Base-by-base conservation (phyloP, 2,329 filamentous ascomycete species). In the Sporothrix variecibatus region DNA sequence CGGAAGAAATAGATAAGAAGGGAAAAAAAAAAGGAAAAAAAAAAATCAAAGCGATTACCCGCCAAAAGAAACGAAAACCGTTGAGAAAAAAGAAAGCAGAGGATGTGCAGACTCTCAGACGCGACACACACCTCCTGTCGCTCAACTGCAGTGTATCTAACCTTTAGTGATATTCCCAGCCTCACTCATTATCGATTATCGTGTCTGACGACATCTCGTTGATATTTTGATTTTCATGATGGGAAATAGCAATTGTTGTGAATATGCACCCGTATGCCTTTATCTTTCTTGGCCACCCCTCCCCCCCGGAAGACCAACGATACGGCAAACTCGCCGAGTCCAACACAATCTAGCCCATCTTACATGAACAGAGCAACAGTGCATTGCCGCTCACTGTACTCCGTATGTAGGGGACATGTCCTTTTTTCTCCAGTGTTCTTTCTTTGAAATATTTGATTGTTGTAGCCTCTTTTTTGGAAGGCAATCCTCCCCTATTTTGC, bases 21-120 rank as follows among this genome's bases (percentile, higher is more conserved):
- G 15, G 40, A 11, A 43, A 2, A 0, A 43, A 40, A 9, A 38
- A 20, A 43, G 11, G 1, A 3, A 31, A 60, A 20, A 20, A 15
- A 15, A 31, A 20, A 26, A 31, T 17, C 12, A 5, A 17, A 46
- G 8, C 12, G 4, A 17, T 6, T 23, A 20, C 3, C 38, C n/a
- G 12, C 38, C 12, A 67, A 46, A 20, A 43, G 38, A 49, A 43
- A 34, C n/a, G 58, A 34, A 68, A 68, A 34, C 40, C 43, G 28
- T 34, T 12, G 43, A 11, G 7, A 17, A 68, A 51, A 68, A 68
- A 68, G 65, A 34, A 51, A 68, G 65, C 40, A 68, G 28, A 68
- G 65, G 43, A 68, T 68, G 11, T 51, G 11, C 43, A 46, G 12
- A 46, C 43, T 15, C 40, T 40, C 64, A 49, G 26, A 46, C 20